Evolutionary conservation across 2,329 filamentous ascomycete genomes (phyloP), one percentile per base, ranked within the genome.

Genomic region (Colletotrichum australisinense): DNA sequence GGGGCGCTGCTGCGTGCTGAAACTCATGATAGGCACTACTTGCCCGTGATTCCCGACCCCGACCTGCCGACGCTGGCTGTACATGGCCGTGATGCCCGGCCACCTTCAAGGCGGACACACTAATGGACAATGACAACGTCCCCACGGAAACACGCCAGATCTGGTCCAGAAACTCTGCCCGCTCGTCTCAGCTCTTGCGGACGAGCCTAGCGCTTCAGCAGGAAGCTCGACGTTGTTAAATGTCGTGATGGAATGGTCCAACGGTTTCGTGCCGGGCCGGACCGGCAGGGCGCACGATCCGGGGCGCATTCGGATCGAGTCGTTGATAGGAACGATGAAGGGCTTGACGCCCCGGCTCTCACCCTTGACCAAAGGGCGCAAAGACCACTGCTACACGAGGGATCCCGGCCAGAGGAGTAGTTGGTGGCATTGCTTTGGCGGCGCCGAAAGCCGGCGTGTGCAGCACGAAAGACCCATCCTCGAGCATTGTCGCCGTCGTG

Each of bases 171-270:
- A 83, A 82, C 4, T 78, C 76, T 0, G 65, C 28, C 5, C 78
- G 78, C 14, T 74, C 57, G 52, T 80, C 73, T 55, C 4, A 63
- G 22, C 22, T 46, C 28, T 76, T 24, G 56, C 72, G 1, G 72
- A n/a, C 2, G 72, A 69, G 0, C 81, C 80, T 0, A 83, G 76
- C 2, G 81, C 76, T 0, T 64, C 74, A 0, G 64, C 35, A 7
- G 75, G 67, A 2, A 83, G 77, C 1, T 63, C 73, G 1, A 83
- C 79, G 32, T 83, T 78, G 46, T 78, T 53, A 67, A 83, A 83
- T 4, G 74, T 78, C 9, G 82, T 83, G 7, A 83, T 72, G 16
- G 79, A 73, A 67, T 83, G 81, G 71, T 80, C 76, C 49, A 81
- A 24, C 2, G 57, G 59, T 62, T 79, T 32, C 30, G 9, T 32